Percentiles rank a stretch among this genome's conserved stretches.
These are phyloP conservation scores for Phytopythium chamaehyphon DNA, from an alignment of 352 stramenopile genomes.

Conservation along the genomic window DNA sequence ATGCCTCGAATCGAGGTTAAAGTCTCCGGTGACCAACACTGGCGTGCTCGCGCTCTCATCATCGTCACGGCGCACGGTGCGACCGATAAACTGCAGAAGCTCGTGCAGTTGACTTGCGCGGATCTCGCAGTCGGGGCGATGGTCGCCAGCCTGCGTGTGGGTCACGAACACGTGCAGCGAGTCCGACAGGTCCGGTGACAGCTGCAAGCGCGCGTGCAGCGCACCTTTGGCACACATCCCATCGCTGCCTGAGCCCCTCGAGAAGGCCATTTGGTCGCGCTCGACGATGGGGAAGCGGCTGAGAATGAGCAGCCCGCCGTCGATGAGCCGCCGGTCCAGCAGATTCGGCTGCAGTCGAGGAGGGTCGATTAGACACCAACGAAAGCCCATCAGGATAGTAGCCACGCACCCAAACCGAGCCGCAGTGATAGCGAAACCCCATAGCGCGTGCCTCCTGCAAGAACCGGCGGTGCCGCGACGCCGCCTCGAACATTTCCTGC, in stretches of 20 bases:
- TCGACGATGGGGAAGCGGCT: conserved; percentile 79
- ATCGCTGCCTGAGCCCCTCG: conserved; percentile 56
- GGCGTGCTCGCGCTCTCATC: conserved; percentile 31
- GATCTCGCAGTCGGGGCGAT: conserved; percentile 40
- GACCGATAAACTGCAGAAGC: conserved; percentile 54
- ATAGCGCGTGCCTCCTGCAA: conserved; percentile 44
- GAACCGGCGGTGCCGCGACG: conserved; percentile 49
- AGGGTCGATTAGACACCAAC: not conserved
- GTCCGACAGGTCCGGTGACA: conserved; percentile 60
- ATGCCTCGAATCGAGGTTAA: conserved; percentile 79
- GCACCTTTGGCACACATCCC: conserved; percentile 73
- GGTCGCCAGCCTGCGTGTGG: conserved; percentile 75
- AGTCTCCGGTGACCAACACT: conserved; percentile 72
- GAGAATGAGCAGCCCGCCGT: conserved; percentile 77
- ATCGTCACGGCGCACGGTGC: conserved; percentile 25
- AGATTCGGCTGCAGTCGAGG: conserved; percentile 25
- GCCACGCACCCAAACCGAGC: conserved; percentile 50
- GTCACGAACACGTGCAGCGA: conserved; percentile 83
- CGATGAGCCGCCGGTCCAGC: conserved; percentile 51
- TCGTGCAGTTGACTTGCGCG: conserved; percentile 56
- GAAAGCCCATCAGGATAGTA: not conserved
- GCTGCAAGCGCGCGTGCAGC: conserved; percentile 71
- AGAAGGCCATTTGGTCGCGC: conserved; percentile 53
- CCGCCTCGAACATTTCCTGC: conserved; percentile 79
- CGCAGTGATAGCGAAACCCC: conserved; percentile 73